Evolutionary conservation across 805 yeast species (phyloP), one percentile per base, ranked within the genome.

Genomic region (Zygoascus biomembranicola): DNA sequence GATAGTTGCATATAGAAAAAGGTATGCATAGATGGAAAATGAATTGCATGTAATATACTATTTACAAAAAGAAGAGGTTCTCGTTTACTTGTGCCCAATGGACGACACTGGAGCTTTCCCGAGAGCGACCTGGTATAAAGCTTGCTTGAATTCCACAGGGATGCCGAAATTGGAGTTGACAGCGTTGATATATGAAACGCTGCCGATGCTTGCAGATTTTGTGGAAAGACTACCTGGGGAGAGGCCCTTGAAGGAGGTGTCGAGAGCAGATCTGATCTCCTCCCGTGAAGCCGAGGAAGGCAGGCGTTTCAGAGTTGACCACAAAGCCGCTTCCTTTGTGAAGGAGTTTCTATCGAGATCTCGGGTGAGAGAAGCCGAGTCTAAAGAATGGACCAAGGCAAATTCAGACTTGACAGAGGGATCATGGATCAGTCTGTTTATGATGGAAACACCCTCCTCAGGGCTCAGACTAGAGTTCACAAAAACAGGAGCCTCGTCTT

Each of bases 101-200:
- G 47, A 28, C 10, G 53, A 51, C 4, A 51, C 37, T 14, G 53
- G 43, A 14, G 46, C 32, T 37, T 51, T 46, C 2, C 50, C 50
- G 2, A 35, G 14, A 18, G 46, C 35, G 19, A 46, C 49, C 20
- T 51, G 42, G n/a, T 45, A 37, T 6, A 51, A 14, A 11, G 44
- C 32, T 37, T 44, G 44, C 19, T 32, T 35, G 11, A 28, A 43
- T 5, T 18, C 49, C 35, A 32, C 16, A 2, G 49, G 44, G 6
- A 51, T 8, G n/a, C 28, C 16, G 32, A 31, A 19, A 37, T 51
- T 51, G 10, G 46, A 16, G 32, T 51, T 51, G 10, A 46, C 39
- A 23, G 50, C 49, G 23, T 44, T 51, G 20, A 37, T 39, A 5
- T 35, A 35, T 8, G 53, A 31, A 8, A 20, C 32, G 10, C 39